Base-by-base conservation (phyloP, 1,284 basidiomycete genomes). In the Cutaneotrichosporon sp. region DNA sequence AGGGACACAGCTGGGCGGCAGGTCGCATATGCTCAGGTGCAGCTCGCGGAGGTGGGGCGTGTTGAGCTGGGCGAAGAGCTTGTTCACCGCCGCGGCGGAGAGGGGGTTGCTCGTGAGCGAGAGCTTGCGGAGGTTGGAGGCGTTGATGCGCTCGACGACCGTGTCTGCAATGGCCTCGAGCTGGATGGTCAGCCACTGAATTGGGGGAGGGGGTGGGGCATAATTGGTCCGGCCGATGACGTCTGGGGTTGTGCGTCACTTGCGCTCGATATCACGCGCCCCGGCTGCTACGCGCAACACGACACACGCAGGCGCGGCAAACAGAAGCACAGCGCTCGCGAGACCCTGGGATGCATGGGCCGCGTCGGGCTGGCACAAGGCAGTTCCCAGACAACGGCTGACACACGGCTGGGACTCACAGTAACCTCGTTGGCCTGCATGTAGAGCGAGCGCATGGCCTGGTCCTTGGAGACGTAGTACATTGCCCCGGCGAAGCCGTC, bases 61-160 rank as follows among this genome's bases (percentile, higher is more conserved):
- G 54, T 68, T 20, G 18, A 78, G 67, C 8, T 45, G 34, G 5
- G 54, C 56, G 34, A 78, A 68, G 49, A 78, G 62, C 6, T 31
- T 60, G 4, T 51, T 22, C 6, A 76, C 38, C 0, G 71, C 66
- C 0, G 60, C 16, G 3, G 65, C 36, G 36, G 54, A 42, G 6
- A 78, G 67, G 3, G 64, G 62, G 60, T 78, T 78, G 20, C 71
- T 67, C 10, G 72, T 72, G 11, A 78, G 62, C 4, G 68, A 72
- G 4, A 77, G 62, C 8, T 68, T 64, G 3, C 46, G 38, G 13
- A 78, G 55, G 11, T 57, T 60, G 14, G 73, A 73, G 3, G 66
- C 50, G 62, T 74, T 74, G 27, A 78, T 63, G 5, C 49, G 46
- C 42, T 67, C 61, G 53, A 64, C 63, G 1, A 62, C 24, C 0